Evolutionary conservation across 2,329 filamentous ascomycete genomes (phyloP), one percentile per base, ranked within the genome.

Genomic region (Botrytis byssoidea): DNA sequence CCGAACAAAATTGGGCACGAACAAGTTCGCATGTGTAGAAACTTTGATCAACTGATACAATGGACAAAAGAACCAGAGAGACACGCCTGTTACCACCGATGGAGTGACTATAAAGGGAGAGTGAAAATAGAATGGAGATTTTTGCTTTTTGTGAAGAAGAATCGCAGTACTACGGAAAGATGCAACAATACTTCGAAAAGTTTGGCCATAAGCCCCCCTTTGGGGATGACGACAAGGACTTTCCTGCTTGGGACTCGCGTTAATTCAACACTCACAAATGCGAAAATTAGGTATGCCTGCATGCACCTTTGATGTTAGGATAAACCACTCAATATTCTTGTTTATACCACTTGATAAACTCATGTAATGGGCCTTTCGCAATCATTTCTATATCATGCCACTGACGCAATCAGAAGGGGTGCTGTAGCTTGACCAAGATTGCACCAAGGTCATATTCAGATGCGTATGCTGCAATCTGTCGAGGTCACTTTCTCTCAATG

Each of bases 11-110:
- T 68, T 18, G 71, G 71, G 32, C 37, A 73, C 32, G 37, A 64
- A 40, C 71, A 73, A 60, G 63, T 68, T 42, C 71, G 71, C n/a
- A 68, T 68, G 61, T 73, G 71, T 46, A 63, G 71, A n/a, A 68
- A 73, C 40, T 73, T 73, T 42, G 20, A 73, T 55, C 61, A 67
- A 42, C 63, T 73, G 18, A 46, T 68, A 20, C 46, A 35, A 25
- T 73, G 71, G 71, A 67, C 71, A 35, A 46, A 71, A 32, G 20
- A 71, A 20, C 61, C 61, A 18, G 37, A 65, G 42, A 40, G 61
- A n/a, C 61, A 71, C 37, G 69, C 57, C 35, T 71, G 40, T 16
- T 71, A 71, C 46, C 69, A 71, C 48, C 57, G 69, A 32, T 61
- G 37, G 35, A 48, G 51, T 42, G 57, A 61, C 20, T 60, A 71